Evolutionary conservation across 2,329 filamentous ascomycete species (phyloP).

Genomic region (Cytospora piceae): DNA sequence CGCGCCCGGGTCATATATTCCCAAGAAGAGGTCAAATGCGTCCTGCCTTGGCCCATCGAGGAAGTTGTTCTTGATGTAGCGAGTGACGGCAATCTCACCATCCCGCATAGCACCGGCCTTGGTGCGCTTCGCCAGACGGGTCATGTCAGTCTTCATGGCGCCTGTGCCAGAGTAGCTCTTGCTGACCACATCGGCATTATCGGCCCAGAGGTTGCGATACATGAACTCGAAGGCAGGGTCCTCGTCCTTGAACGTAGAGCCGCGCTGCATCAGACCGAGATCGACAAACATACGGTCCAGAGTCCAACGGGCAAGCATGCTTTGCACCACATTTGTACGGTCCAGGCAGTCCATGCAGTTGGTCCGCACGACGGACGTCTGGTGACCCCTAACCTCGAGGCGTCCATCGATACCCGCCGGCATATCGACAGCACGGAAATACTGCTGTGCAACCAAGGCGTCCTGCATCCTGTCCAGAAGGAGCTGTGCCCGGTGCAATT

Average conservation of each 20-base stretch:
- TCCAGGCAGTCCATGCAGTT: slow-evolving; percentile 99
- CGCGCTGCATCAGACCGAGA: slow-evolving; percentile 74
- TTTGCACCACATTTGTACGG: slow-evolving; percentile 96
- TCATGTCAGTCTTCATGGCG: slow-evolving; percentile 97
- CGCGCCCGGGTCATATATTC: slow-evolving; percentile 76
- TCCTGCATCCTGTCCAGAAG: slow-evolving; percentile 81
- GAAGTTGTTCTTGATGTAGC: slow-evolving; percentile 95
- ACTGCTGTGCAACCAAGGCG: slow-evolving; percentile 77
- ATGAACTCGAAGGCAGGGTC: slow-evolving; percentile 83
- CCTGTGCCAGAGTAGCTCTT: slow-evolving; percentile 93
- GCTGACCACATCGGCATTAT: slow-evolving; percentile 96
- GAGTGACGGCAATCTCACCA: slow-evolving; percentile 81
- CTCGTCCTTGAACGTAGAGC: slow-evolving; percentile 75
- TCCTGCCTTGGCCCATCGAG: slow-evolving; percentile 91
- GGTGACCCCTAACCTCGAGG: slow-evolving; percentile 78
- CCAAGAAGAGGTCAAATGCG: slow-evolving; percentile 92
- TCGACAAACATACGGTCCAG: slow-evolving; percentile 89
- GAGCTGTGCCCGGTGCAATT: slow-evolving; percentile 88
- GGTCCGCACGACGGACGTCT: slow-evolving; percentile 90
- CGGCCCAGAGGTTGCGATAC: slow-evolving; percentile 97
- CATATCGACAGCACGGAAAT: slow-evolving; percentile 90
- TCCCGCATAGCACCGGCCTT: slow-evolving; percentile 85
- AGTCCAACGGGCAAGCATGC: slow-evolving; percentile 90
- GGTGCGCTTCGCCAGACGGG: slow-evolving; percentile 87
- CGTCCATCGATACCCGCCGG: slow-evolving; percentile 71